Evolutionary conservation across 179 eudicot species (phyloP), one percentile per base, ranked within the genome.

Genomic region (Gypsophila paniculata): DNA sequence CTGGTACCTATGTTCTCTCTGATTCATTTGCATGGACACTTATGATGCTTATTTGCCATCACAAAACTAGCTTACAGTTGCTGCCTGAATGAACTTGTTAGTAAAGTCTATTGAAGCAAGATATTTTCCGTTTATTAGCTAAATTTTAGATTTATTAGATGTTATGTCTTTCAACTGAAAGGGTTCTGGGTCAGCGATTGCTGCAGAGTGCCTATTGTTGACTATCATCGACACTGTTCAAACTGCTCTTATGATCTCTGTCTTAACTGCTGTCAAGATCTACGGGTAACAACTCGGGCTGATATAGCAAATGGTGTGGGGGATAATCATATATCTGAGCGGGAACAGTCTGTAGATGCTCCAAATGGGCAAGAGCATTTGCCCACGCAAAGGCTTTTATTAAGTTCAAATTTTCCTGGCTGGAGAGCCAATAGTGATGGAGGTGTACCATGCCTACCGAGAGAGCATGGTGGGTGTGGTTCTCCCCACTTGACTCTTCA

Each of bases 171-270:
- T 49, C 71, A 34, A 26, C 65, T 80, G 62, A 76, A 69, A 76
- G 53, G 62, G 34, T 68, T 58, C 14, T 72, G 51, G 65, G 46
- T 70, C 95, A 94, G 97, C 79, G 91, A 94, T 76, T 91, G 90
- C 76, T 92, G 99, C 87, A 87, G 97, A 85, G 86, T 84, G 69
- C 96, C 99, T 15, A 88, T 94, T 60, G 83, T 94, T 61, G 99
- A 94, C 84, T 94, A 89, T 81, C 99, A 94, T 78, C 86, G 96
- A 74, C 99, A 94, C 78, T 94, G 99, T 81, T 74, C 85, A 73
- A 79, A 72, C 61, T 94, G 99, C 82, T 85, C 91, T 10, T 94
- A 87, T 83, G 99, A 94, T 84, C 79, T 92, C 74, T 94, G 99
- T 84, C 97, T 94, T 38, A 81, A 82, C 58, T 94, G 99, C 85